Evolutionary conservation across 2,329 filamentous ascomycete species (phyloP).

Genomic region (Paecilomyces dactylethromorphus): DNA sequence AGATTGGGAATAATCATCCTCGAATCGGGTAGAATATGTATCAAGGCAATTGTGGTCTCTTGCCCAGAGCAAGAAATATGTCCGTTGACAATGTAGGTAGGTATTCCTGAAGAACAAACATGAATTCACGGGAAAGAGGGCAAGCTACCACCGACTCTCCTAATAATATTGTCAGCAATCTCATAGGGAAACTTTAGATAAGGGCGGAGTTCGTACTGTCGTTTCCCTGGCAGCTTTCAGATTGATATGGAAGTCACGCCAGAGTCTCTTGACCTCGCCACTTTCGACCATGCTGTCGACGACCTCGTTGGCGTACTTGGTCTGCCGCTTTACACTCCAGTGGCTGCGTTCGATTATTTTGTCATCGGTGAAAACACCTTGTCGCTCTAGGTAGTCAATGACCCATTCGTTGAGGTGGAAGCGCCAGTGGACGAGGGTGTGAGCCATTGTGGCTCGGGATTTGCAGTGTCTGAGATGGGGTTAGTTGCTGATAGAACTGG

Average conservation of each 20-base stretch:
- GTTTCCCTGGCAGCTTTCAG: constrained; percentile 52
- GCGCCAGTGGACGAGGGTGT: constrained; percentile 70
- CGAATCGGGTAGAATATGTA: background rate
- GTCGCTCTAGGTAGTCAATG: constrained; percentile 51
- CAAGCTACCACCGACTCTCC: constrained; percentile 5
- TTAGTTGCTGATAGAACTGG: background rate
- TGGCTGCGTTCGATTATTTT: constrained; percentile 56
- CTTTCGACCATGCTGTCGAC: constrained; percentile 57
- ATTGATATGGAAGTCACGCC: constrained; percentile 58
- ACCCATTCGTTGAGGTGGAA: constrained; percentile 68
- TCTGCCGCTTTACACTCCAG: constrained; percentile 54
- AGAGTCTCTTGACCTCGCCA: constrained; percentile 56
- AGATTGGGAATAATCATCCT: background rate
- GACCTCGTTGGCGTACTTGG: constrained; percentile 56
- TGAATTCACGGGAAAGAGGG: background rate
- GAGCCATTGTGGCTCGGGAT: constrained; percentile 61
- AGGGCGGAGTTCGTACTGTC: constrained; percentile 27
- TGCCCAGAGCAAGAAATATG: background rate
- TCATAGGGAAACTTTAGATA: background rate
- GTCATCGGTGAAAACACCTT: constrained; percentile 52
- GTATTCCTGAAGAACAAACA: background rate
- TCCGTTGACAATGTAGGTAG: background rate
- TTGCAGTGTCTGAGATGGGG: constrained; percentile 45
- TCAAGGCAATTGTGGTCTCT: background rate
- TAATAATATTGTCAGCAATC: background rate